phyloP scores from a whole-genome alignment of 148 eudicot species.

The Rhododendron ferrugineum region DNA sequence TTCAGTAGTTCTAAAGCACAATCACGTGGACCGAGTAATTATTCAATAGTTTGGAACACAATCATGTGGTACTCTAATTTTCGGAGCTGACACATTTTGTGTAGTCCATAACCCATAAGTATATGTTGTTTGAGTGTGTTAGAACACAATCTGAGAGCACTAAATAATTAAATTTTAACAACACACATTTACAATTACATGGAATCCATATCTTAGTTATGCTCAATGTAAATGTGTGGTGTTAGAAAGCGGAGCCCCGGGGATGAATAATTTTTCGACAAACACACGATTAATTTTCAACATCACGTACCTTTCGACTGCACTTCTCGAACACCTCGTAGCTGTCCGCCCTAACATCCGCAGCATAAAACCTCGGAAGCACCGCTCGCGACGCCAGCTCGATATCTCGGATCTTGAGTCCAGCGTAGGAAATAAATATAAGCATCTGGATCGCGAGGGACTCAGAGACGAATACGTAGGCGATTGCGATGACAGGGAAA shows the following conservation, averaged over 20 bases:
- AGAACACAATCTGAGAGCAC: too few relatives aligned
- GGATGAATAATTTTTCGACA: neutral
- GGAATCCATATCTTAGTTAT: neutral
- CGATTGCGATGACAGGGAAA: slow-evolving; percentile 63
- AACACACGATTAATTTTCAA: neutral
- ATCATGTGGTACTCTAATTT: too few relatives aligned
- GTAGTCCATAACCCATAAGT: too few relatives aligned
- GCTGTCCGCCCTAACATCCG: slow-evolving; percentile 72
- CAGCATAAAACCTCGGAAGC: slow-evolving; percentile 77
- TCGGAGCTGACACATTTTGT: too few relatives aligned
- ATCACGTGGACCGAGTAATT: too few relatives aligned
- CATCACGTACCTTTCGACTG: slow-evolving; percentile 40
- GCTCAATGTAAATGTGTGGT: neutral
- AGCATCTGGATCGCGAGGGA: slow-evolving; percentile 72
- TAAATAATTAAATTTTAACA: too few relatives aligned
- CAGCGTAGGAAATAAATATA: slow-evolving; percentile 65
- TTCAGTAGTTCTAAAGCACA: too few relatives aligned
- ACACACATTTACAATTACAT: too few relatives aligned
- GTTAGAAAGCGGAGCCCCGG: neutral
- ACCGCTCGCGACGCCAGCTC: slow-evolving; percentile 88
- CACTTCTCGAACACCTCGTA: slow-evolving; percentile 70
- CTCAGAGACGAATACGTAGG: slow-evolving; percentile 76
- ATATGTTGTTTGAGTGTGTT: too few relatives aligned
- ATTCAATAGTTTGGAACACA: too few relatives aligned
- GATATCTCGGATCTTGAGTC: slow-evolving; percentile 63